Conservation (phyloP, 805 yeast genomes). For the Ogataea methylovora region DNA sequence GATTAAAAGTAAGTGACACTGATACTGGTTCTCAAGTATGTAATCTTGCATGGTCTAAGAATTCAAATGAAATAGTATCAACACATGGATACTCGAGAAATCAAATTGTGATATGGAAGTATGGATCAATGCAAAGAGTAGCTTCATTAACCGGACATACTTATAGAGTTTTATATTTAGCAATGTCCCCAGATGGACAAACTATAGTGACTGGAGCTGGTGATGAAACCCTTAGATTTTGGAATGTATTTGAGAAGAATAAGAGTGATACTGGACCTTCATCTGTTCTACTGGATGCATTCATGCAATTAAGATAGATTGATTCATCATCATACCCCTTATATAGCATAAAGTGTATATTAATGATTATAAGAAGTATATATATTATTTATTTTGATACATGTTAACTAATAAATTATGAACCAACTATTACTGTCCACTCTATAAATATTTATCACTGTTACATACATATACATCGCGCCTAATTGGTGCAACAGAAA, state of each 20-base stretch:
- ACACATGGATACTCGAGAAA: conserved; percentile 92
- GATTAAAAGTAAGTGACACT: conserved; percentile 64
- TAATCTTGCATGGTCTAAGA: conserved; percentile 86
- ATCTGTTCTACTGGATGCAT: conserved; percentile 64
- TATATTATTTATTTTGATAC: too few relatives aligned
- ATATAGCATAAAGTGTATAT: too few relatives aligned
- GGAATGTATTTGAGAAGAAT: conserved; percentile 88
- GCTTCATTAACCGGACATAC: conserved; percentile 94
- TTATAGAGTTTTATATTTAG: conserved; percentile 79
- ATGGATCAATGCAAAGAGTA: conserved; percentile 85
- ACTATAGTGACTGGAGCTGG: conserved; percentile 98
- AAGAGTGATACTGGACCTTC: conserved; percentile 51
- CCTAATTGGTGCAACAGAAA: too few relatives aligned
- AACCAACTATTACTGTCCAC: too few relatives aligned
- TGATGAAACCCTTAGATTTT: conserved; percentile 90
- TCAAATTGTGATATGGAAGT: conserved; percentile 91
- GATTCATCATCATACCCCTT: too few relatives aligned
- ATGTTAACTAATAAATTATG: too few relatives aligned
- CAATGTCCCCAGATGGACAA: conserved; percentile 92
- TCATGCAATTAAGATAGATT: conserved; percentile 56
- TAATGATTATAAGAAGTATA: too few relatives aligned
- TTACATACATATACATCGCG: too few relatives aligned
- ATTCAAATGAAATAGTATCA: conserved; percentile 86
- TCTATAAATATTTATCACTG: too few relatives aligned
- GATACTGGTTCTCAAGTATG: conserved; percentile 97